Conservation (phyloP, 257 asterid species). For the Nicotiana tabacum region DNA sequence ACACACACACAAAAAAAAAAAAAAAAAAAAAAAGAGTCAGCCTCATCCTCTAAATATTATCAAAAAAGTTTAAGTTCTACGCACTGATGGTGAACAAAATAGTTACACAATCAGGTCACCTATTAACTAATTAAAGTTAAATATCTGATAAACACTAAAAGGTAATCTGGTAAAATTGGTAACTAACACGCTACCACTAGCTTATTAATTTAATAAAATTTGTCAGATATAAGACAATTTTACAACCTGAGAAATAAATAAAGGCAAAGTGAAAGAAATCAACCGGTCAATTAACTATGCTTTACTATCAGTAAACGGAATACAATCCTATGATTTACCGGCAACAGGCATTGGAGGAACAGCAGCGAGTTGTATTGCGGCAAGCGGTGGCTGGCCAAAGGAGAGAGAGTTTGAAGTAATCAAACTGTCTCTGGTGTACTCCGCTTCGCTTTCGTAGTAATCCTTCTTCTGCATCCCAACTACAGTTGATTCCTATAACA, state of each 20-base stretch:
- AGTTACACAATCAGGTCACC: too few species aligned
- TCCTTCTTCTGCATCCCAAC: constrained; percentile 21
- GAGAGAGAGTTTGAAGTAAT: constrained; percentile 70
- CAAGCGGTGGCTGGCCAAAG: constrained; percentile 85
- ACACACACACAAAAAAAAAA: neutral
- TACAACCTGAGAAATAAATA: neutral
- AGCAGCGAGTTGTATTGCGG: constrained; percentile 49
- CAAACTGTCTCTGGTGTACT: constrained; percentile 56
- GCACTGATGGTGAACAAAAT: too few species aligned
- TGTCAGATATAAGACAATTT: neutral
- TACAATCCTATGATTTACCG: constrained; percentile 32
- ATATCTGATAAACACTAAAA: too few species aligned
- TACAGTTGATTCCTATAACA: constrained; percentile 25
- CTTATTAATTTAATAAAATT: neutral
- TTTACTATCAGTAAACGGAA: neutral
- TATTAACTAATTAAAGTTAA: too few species aligned
- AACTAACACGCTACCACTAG: neutral
- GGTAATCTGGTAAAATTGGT: too few species aligned
- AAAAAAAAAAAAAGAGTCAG: neutral
- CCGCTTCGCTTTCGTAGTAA: constrained; percentile 16
- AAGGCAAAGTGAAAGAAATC: neutral
- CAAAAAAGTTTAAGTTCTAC: neutral
- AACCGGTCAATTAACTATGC: neutral
- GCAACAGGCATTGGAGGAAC: constrained; percentile 76
- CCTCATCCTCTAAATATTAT: neutral